Percentiles rank a stretch among this genome's conserved stretches.
Evolutionary conservation across 164 flowering plant genomes (phyloP).

Genomic region (Macadamia tetraphylla): DNA sequence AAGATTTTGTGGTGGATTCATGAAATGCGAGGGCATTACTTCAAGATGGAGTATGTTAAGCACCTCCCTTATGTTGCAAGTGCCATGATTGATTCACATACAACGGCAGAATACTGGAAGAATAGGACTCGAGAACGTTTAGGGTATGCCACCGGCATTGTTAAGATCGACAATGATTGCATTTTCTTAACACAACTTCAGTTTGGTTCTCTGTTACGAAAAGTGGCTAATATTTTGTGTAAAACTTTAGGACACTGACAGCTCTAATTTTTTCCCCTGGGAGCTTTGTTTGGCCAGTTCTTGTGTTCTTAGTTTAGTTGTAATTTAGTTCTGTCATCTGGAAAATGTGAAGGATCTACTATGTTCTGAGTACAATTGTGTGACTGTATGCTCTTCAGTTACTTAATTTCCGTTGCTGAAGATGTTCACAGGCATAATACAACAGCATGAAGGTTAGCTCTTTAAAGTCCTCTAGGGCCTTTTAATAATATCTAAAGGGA

Average conservation of each 20-base stretch:
- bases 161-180: background rate
- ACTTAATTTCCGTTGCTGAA: too few relatives aligned
- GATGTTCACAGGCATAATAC: too few relatives aligned
- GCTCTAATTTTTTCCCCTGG: too few relatives aligned
- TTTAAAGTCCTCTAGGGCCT: too few relatives aligned
- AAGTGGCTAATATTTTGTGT: background rate
- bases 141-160: conserved; percentile 37
- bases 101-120: conserved; percentile 90
- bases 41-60: conserved; percentile 81
- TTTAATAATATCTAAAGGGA: too few relatives aligned
- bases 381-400: background rate
- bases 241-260: too few relatives aligned
- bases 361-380: background rate
- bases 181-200: background rate
- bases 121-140: conserved; percentile 75
- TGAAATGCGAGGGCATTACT: conserved; percentile 99
- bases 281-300: too few relatives aligned
- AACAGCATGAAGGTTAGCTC: too few relatives aligned
- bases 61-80: conserved; percentile 97
- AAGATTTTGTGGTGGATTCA: conserved; percentile 99
- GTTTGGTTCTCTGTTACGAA: background rate
- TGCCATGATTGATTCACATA: conserved; percentile 96
- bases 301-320: too few relatives aligned
- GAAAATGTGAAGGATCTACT: background rate
- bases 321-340: too few relatives aligned